Conservation (phyloP, 2,329 filamentous ascomycete species). For the Cladosporium austrohemisphaericum region DNA sequence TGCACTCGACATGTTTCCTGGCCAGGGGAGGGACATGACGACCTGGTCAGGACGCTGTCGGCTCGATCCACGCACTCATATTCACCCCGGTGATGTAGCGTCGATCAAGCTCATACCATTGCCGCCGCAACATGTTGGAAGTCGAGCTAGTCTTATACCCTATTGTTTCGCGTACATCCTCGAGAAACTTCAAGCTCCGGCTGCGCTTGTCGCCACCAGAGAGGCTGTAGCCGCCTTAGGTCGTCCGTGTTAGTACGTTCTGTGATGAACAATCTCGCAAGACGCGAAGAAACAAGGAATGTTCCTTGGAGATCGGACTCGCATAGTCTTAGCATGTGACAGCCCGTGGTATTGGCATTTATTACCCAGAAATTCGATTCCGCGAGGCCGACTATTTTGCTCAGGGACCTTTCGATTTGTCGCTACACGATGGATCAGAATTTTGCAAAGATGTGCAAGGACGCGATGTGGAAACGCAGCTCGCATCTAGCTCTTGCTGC, state of each 20-base stretch:
- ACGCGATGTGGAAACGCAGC: too few species aligned
- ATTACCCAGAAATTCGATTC: conserved; percentile 22
- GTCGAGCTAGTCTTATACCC: conserved; percentile 21
- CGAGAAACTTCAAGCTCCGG: conserved; percentile 18
- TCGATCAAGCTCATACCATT: conserved; percentile 24
- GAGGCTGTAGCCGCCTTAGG: conserved; percentile 22
- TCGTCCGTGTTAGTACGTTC: too few species aligned
- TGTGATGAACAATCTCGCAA: too few species aligned
- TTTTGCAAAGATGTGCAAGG: too few species aligned
- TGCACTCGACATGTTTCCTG: too few species aligned
- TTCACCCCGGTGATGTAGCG: too few species aligned
- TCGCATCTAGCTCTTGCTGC: conserved; percentile 17
- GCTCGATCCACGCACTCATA: too few species aligned
- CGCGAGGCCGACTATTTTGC: conserved; percentile 20
- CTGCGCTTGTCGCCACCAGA: conserved; percentile 18
- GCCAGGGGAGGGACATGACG: too few species aligned
- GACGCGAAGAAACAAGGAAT: too few species aligned
- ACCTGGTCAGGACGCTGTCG: too few species aligned
- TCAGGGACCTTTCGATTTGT: conserved; percentile 18
- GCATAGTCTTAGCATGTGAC: conserved; percentile 22
- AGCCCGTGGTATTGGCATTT: conserved; percentile 23
- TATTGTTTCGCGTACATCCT: conserved; percentile 18
- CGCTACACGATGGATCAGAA: too few species aligned
- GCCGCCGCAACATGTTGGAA: conserved; percentile 17
- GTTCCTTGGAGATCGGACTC: too few species aligned